phyloP scores from a whole-genome alignment of 1,284 basidiomycete species.

The Lentinus polychrous region DNA sequence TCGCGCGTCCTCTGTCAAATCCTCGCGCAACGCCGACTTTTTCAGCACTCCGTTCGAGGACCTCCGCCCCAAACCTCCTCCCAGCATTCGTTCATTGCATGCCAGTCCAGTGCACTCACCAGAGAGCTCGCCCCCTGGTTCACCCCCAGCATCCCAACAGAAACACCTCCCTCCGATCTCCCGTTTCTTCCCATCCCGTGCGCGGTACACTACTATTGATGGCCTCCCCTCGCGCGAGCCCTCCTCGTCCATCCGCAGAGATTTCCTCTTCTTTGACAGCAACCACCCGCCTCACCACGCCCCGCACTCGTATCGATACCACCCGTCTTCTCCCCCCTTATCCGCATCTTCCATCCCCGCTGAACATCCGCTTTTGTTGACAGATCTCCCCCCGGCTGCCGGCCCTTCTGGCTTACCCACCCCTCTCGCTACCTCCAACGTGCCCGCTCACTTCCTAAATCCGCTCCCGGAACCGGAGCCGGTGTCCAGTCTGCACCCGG shows the following conservation, averaged over 20 bases:
- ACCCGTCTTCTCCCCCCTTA: neutral
- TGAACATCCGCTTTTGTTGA: slow-evolving; percentile 3
- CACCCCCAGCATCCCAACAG: slow-evolving; percentile 16
- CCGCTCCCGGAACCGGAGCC: slow-evolving; percentile 13
- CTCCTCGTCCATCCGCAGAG: slow-evolving; percentile 16
- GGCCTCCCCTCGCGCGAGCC: slow-evolving; percentile 12
- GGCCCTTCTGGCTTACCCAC: slow-evolving; percentile 11
- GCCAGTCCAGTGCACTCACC: slow-evolving; percentile 17
- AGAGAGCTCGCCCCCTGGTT: slow-evolving; percentile 18
- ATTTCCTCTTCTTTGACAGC: slow-evolving; percentile 18
- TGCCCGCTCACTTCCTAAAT: slow-evolving; percentile 2
- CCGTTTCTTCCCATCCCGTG: slow-evolving; percentile 28
- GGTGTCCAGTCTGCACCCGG: slow-evolving; percentile 14
- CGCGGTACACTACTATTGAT: slow-evolving; percentile 20
- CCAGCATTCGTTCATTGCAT: slow-evolving; percentile 20
- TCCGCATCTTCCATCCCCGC: slow-evolving; percentile 2
- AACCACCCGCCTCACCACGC: neutral
- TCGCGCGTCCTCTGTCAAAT: slow-evolving; percentile 16
- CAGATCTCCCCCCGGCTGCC: slow-evolving; percentile 2
- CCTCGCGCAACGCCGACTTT: slow-evolving; percentile 27
- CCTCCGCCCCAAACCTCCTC: slow-evolving; percentile 23
- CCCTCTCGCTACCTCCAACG: slow-evolving; percentile 2
- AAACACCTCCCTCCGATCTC: slow-evolving; percentile 20
- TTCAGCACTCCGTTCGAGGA: slow-evolving; percentile 19
- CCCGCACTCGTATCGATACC: neutral